Conservation (phyloP, 2,329 filamentous ascomycete species). For the Aspergillus intermedius region DNA sequence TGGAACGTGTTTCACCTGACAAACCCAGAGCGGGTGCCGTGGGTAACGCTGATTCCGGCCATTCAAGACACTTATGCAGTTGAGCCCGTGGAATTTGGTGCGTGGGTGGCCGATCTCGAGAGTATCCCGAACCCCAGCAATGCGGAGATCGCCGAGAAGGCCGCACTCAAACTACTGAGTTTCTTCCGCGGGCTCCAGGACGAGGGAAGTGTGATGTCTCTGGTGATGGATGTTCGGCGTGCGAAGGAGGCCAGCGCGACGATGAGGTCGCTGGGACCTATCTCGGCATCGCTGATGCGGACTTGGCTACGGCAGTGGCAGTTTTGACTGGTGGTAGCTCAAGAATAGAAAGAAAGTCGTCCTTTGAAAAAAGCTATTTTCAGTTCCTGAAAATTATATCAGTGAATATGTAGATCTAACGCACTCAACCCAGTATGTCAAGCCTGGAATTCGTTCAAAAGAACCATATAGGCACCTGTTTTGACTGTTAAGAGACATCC, state of each 20-base stretch:
- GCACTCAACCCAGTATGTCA: too few species aligned
- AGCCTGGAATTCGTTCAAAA: too few species aligned
- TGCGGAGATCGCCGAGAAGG: constrained; percentile 38
- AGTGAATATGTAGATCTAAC: too few species aligned
- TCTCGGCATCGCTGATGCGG: constrained; percentile 42
- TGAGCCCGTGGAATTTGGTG: constrained; percentile 36
- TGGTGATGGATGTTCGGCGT: constrained; percentile 15
- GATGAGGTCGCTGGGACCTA: constrained; percentile 36
- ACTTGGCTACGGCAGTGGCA: constrained; percentile 29
- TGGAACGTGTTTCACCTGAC: constrained; percentile 40
- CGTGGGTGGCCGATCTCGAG: constrained; percentile 45
- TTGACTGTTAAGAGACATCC: too few species aligned
- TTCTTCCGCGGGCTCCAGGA: constrained; percentile 39
- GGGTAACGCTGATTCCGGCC: constrained; percentile 37
- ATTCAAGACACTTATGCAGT: constrained; percentile 40
- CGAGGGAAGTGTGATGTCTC: constrained; percentile 11
- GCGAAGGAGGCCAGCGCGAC: constrained; percentile 40
- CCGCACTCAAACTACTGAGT: constrained; percentile 48
- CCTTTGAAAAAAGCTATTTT: too few species aligned
- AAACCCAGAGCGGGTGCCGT: constrained; percentile 40
- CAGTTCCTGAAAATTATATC: too few species aligned
- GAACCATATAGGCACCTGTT: too few species aligned
- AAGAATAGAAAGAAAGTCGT: too few species aligned
- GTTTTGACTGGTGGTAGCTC: constrained; percentile 4
- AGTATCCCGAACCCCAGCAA: constrained; percentile 32